Base-by-base conservation (phyloP, 2,329 filamentous ascomycete genomes). In the Dactylonectria macrodidyma region DNA sequence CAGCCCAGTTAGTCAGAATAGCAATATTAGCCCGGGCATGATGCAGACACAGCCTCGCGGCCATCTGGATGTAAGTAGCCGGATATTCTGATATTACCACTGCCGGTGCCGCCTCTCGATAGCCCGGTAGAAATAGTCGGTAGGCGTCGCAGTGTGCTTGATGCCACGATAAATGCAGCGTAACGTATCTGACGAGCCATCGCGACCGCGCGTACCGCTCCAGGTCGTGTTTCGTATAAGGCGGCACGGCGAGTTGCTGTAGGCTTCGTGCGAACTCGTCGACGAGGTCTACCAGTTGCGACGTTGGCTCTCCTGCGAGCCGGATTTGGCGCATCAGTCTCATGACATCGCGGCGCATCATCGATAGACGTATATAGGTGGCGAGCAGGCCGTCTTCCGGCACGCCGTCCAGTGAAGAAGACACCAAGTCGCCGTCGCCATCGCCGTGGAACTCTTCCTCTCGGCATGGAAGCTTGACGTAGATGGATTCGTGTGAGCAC, bases 131-230 rank as follows among this genome's bases (percentile, higher is more conserved):
- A 2, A 82, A 74, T 22, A 82, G 74, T 7, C 82, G 78, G 63
- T 82, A 83, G 7, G 83, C 57, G 57, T 84, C 82, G 66, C 80
- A 82, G 51, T 83, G 77, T 10, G 77, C 79, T 41, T 83, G 81
- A 26, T 82, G 80, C 70, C 67, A 69, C 2, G 69, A 66, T 14
- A 74, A 33, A 9, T 66, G 60, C 33, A 65, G 51, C 8, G 60
- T n/a, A 3, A 74, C n/a, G 26, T 66, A 71, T 16, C 72, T 60
- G 8, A 51, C 26, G 7, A 75, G 59, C 71, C 73, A 75, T 1
- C 68, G 66, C 7, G 68, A 72, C 1, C 24, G 51, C 8, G 64
- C 59, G 44, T 59, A 66, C 12, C 38, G 19, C 14, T 57, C 24
- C 5, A 69, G 51, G 11, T 70, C 52, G 0, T 26, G 24, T 2